Evolutionary conservation across 139 green algal species (phyloP), one percentile per base, ranked within the genome.

Genomic region (Zygnema circumcarinatum): DNA sequence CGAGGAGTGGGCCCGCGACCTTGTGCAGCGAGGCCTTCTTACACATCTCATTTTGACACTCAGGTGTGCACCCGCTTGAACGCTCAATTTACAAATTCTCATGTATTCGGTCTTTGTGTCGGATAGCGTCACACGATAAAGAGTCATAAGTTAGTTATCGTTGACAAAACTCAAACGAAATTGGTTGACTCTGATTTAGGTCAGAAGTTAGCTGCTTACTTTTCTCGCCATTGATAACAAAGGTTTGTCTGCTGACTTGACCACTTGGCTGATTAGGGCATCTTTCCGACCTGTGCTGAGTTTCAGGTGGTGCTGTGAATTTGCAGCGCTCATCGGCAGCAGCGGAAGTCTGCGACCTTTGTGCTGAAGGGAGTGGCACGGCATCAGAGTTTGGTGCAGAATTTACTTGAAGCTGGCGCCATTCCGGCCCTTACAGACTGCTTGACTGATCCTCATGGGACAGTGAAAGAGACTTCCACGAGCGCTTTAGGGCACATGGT

Each of bases 401-500:
- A 62, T 62, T 62, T 54, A n/a, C 38, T 38, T 25, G 41, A n/a
- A 38, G 40, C n/a, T 2, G 32, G 79, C 7, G 79, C 54, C 38
- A 67, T 86, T 67, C 79, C 79, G 29, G n/a, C 54, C 1, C 52
- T 86, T 21, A 40, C 79, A 38, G 40, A 86, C 22, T 86, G 79
- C 31, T 68, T 86, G 40, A 31, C 16, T 1, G 79, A 86, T 38
- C 38, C 79, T 38, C 21, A 53, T 38, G 29, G 25, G 42, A 38
- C 79, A 0, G 79, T 86, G 40, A 52, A 54, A 38, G 79, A 86
- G 54, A 86, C 79, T 21, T 38, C 79, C 42, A 40, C 79, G 79
- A 78, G 79, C 52, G 79, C 79, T 25, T 76, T 86, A 40, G 79
- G 79, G 36, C 79, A 86, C 52, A 68, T 86, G 52, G 79, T 38